These are phyloP conservation scores for Tolypocladium ovalisporum DNA, from an alignment of 2,329 filamentous ascomycete genomes.

Conservation along the genomic window DNA sequence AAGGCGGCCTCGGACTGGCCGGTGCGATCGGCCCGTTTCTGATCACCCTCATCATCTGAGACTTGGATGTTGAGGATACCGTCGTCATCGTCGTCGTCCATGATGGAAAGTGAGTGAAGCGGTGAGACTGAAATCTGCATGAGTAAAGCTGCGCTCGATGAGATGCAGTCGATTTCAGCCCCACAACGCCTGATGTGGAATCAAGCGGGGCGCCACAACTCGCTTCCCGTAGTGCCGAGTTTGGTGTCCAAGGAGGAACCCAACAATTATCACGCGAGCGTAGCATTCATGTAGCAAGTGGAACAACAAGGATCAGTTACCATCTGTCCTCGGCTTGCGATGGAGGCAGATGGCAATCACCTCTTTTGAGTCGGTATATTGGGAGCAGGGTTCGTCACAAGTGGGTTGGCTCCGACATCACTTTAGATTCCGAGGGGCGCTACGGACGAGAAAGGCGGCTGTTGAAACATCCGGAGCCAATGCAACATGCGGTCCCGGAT, in stretches of 20 bases:
- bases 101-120: conserved; percentile 2
- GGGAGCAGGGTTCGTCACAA: too few relatives aligned
- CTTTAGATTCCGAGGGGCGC: not conserved
- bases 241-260: too few relatives aligned
- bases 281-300: too few relatives aligned
- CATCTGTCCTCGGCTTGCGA: too few relatives aligned
- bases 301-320: too few relatives aligned
- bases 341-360: too few relatives aligned
- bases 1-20: conserved; percentile 40
- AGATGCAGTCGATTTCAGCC: not conserved
- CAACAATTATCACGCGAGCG: too few relatives aligned
- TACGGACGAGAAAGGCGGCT: not conserved
- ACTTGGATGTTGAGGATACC: conserved; percentile 19
- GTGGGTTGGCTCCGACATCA: not conserved
- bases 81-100: conserved; percentile 16
- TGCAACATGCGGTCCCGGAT: not conserved
- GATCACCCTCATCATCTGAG: conserved; percentile 18
- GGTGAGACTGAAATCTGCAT: not conserved
- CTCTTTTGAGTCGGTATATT: too few relatives aligned
- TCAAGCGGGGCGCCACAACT: not conserved
- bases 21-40: conserved; percentile 18
- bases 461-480: not conserved
- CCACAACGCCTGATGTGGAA: not conserved
- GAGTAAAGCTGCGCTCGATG: not conserved
- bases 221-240: too few relatives aligned